Base-by-base conservation (phyloP, 306 rosid genomes). In the Citrullus colocynthis region DNA sequence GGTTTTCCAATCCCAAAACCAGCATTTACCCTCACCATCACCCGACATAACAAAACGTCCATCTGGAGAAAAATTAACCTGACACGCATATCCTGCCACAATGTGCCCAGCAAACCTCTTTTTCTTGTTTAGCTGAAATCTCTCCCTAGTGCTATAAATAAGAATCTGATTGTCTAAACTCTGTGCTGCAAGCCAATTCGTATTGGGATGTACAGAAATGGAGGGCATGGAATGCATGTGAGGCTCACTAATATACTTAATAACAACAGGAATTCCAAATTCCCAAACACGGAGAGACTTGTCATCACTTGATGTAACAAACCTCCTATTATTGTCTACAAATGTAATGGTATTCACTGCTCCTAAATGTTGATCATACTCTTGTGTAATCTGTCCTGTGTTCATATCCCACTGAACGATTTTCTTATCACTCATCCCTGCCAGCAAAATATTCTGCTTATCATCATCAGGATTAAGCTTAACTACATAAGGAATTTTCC, bases 1-100 rank as follows among this genome's bases (percentile, higher is more conserved):
- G 79, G 93, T 88, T 87, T 96, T 96, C 99, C 99, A 96, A 75
- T 96, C 99, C 99, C 97, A 96, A 82, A 96, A 96, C 99, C 99
- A 96, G 85, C 99, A 96, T 83, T 86, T 85, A 57, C 99, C 98
- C 81, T 96, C 98, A 48, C 97, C 96, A 78, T 92, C 99, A 61
- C 99, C 98, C 0, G 99, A 96, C 90, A 89, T 88, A 60, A 96
- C 98, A 81, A 96, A 96, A 12, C 99, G 92, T 10, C 98, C 99
- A 79, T 95, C 99, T 0, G 98, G 99, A 0, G 99, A 92, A 85
- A 92, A 96, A 82, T 91, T 91, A 39, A 92, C 99, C 76, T 92
- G 98, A 66, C 98, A 96, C 5, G 99, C 99, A 76, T 92, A 93
- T 56, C 99, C 98, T 4, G 99, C 97, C 16, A 78, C 99, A 42